These are phyloP conservation scores for Termitomyces sp. DNA, from an alignment of 1,284 basidiomycete genomes.

Conservation along the genomic window DNA sequence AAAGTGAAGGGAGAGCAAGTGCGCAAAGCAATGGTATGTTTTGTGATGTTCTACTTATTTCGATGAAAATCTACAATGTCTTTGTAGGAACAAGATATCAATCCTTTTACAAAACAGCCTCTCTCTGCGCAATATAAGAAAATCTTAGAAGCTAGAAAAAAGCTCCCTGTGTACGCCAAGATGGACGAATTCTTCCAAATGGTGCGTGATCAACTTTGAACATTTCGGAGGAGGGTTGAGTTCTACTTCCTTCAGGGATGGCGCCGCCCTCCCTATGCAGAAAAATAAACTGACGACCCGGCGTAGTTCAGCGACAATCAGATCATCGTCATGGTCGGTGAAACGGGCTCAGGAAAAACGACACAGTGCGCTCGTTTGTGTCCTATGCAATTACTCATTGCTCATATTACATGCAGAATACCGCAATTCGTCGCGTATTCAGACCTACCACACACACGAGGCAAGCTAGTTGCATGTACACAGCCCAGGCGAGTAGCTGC, in stretches of 20 bases:
- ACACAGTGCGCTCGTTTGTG: conserved; percentile 69
- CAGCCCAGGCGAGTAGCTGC: conserved; percentile 97
- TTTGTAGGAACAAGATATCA: conserved; percentile 71
- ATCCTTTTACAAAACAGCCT: conserved; percentile 84
- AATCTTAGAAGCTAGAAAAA: conserved; percentile 82
- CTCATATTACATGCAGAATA: conserved; percentile 44
- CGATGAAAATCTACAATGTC: background rate
- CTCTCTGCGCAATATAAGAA: conserved; percentile 82
- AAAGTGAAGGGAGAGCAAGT: conserved; percentile 74
- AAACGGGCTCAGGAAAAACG: conserved; percentile 98
- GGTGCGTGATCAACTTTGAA: conserved; percentile 41
- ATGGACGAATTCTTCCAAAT: conserved; percentile 90
- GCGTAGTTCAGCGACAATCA: conserved; percentile 79
- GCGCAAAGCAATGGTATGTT: conserved; percentile 63
- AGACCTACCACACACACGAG: conserved; percentile 84
- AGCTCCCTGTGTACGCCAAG: conserved; percentile 88
- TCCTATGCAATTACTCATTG: conserved; percentile 4
- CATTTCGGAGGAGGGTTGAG: conserved; percentile 33
- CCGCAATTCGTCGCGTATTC: conserved; percentile 95
- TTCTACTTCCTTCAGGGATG: conserved; percentile 30
- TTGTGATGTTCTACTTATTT: background rate
- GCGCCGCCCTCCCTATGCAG: conserved; percentile 25
- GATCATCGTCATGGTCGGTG: conserved; percentile 94
- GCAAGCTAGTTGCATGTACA: conserved; percentile 94
- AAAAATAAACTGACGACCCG: conserved; percentile 28